Base-by-base conservation (phyloP, 1,139 yeast genomes). In the Saccharomyces pastorianus region DNA sequence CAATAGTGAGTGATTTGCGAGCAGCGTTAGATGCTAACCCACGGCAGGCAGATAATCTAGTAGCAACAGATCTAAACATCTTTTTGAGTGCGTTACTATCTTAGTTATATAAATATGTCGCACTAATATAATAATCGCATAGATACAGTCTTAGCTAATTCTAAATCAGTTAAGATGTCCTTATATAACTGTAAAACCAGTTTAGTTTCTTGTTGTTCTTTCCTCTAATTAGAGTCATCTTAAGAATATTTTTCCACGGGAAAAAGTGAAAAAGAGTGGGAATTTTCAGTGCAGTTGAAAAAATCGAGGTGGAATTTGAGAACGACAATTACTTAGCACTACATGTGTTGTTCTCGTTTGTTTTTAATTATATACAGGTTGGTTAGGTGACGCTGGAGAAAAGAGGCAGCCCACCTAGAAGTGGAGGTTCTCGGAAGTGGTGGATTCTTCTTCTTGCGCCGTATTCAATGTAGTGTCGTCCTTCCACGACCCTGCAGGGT, bases 401-500 rank as follows among this genome's bases (percentile, higher is more conserved):
- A 38, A 38, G 44, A 38, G 25, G 44, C 23, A 5, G 44, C 44
- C 25, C 13, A 13, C 6, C 25, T 17, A 38, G 44, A 38, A 38
- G 44, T 38, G 44, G 25, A 38, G 44, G 44, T 20, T 38, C 44
- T 38, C 44, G 23, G 44, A 9, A 13, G 44, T 38, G 44, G 9
- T 20, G 13, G 44, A n/a, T 20, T 38, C 44, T 38, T 38, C 44
- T 17, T 38, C 44, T 38, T 38, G 44, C 11, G 44, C 44, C 25
- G 44, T 38, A 11, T 38, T n/a, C 25, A 38, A 38, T 38, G 44
- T 38, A 38, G 44, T 11, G 3, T 59, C 63, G 48, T 56, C 59
- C 17, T 56, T 52, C 72, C 72, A 66, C 17, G 70, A 68, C 51
- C 74, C 77, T 42, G 74, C 71, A 48, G 71, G 71, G 53, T 72